phyloP scores from a whole-genome alignment of 108 stramenopile species.

The Skeletonema grethae region DNA sequence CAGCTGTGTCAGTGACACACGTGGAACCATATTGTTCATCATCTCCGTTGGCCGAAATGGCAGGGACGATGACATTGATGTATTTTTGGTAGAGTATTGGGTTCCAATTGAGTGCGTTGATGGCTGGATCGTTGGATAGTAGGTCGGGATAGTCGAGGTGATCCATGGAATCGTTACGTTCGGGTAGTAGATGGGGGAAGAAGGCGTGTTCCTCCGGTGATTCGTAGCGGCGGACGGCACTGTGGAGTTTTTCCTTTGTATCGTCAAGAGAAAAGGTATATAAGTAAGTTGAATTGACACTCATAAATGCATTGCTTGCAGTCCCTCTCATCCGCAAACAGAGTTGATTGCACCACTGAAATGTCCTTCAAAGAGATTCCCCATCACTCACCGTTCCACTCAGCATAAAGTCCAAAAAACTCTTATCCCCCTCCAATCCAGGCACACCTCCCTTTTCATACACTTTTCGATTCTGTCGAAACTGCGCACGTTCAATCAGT shows the following conservation, averaged over 20 bases:
- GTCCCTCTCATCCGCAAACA: no score
- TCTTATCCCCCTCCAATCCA: slow-evolving; percentile 56
- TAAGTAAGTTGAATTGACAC: neutral
- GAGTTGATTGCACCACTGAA: neutral
- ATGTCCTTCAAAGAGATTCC: neutral
- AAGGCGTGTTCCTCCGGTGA: slow-evolving; percentile 98
- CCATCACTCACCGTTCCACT: slow-evolving; percentile 78
- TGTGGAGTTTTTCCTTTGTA: slow-evolving; percentile 86
- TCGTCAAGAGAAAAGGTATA: neutral
- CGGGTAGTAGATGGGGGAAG: slow-evolving; percentile 85
- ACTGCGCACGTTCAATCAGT: slow-evolving; percentile 96
- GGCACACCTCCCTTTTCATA: slow-evolving; percentile 80
- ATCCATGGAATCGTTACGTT: slow-evolving; percentile 68
- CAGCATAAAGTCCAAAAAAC: slow-evolving; percentile 94
- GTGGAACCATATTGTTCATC: slow-evolving; percentile 97
- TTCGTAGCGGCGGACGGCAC: slow-evolving; percentile 95
- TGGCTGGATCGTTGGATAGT: slow-evolving; percentile 64
- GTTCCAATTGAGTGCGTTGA: slow-evolving; percentile 90
- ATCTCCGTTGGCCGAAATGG: slow-evolving; percentile 81
- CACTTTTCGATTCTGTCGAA: slow-evolving; percentile 83
- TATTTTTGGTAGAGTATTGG: slow-evolving; percentile 82
- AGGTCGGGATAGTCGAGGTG: slow-evolving; percentile 83
- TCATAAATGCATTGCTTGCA: neutral
- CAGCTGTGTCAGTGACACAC: slow-evolving; percentile 87
- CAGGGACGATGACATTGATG: slow-evolving; percentile 81